Evolutionary conservation across 345 rosid genomes (phyloP).

Genomic region (Acer saccharum): DNA sequence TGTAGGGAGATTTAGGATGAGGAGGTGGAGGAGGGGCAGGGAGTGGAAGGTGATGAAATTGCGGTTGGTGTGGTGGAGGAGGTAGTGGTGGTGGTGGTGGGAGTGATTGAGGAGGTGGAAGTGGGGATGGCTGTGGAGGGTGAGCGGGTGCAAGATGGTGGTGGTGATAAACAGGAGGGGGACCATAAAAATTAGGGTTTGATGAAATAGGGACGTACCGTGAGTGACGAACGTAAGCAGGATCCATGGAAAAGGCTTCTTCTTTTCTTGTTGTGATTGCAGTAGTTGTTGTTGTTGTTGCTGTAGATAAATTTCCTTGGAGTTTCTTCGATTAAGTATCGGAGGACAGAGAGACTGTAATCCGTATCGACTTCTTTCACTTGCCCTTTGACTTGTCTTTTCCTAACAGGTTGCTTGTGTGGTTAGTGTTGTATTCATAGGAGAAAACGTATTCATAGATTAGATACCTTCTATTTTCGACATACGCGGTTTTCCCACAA

Average conservation of each 20-base stretch:
- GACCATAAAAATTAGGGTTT: conserved; percentile 28
- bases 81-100: conserved; percentile 24
- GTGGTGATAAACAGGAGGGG: conserved; percentile 20
- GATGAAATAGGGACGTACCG: conserved; percentile 48
- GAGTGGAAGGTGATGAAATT: conserved; percentile 19
- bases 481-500: no score
- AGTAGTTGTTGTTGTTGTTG: no score
- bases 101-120: conserved; percentile 23
- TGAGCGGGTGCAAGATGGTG: conserved; percentile 5
- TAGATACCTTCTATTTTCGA: no score
- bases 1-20: neutral
- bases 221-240: conserved; percentile 37
- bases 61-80: conserved; percentile 23
- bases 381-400: no score
- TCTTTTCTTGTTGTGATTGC: no score
- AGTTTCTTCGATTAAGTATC: no score
- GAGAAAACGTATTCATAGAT: no score
- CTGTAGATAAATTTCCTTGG: no score
- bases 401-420: no score
- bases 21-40: neutral
- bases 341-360: no score
- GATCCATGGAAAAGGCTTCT: conserved; percentile 36
- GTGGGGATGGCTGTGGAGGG: conserved; percentile 21
- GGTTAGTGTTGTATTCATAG: no score
- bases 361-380: no score